Base-by-base conservation (phyloP, 805 yeast genomes). In the Yarrowia phangngaensis region DNA sequence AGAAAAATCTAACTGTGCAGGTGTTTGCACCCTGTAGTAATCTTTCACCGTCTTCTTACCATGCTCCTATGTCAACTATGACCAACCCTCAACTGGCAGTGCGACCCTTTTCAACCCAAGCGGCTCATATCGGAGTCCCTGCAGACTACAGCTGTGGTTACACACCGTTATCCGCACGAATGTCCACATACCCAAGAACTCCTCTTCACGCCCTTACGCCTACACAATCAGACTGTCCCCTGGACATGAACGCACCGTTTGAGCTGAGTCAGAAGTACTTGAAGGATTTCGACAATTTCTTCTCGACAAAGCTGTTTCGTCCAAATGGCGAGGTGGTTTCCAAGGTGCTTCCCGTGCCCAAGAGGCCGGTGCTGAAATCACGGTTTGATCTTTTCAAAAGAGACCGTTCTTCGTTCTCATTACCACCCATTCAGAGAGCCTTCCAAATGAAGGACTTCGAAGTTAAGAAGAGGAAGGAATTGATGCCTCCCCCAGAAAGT, bases 181-280 rank as follows among this genome's bases (percentile, higher is more conserved):
- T 24, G 30, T 13, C 43, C 6, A 8, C 22, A 11, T 35, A 35
- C 11, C 43, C 43, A 2, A 7, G 16, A 3, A 35, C 43, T 6
- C 43, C 43, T 4, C 16, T 35, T 3, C 12, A n/a, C 6, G 6
- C 40, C 4, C 38, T 14, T 3, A 13, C 38, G 8, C 20, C 40
- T 1, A 3, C 23, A 6, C 2, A 13, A n/a, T 34, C 40, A 3
- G 41, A 35, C 16, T 35, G 43, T 35, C 43, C 43, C 8, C 16
- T 35, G 43, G 43, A 35, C 22, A 15, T 35, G n/a, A 35, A 35
- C n/a, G n/a, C 43, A 3, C 43, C 43, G 15, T 35, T 35, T 16
- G 43, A 35, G 7, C 8, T 11, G 23, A 24, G 30, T 16, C 6
- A 3, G n/a, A 24, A 24, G 43, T 35, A 35, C 23, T 16, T 24